Evolutionary conservation across 305 asterid species (phyloP), one percentile per base, ranked within the genome.

Genomic region (Coffea humblotiana): DNA sequence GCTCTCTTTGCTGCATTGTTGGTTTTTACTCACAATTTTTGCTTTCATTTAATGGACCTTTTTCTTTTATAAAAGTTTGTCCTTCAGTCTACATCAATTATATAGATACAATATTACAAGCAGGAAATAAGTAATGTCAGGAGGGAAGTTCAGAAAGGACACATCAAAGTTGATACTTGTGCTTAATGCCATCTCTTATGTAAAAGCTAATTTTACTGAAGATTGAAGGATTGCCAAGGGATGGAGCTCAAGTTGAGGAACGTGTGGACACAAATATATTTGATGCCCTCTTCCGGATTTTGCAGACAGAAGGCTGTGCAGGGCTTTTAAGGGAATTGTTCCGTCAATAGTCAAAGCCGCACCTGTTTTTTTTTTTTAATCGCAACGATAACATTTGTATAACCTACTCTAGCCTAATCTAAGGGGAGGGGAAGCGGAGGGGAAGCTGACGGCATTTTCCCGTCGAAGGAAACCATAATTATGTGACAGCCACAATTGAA

Each of bases 251-350:
- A 71, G 94, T 95, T 10, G 93, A 92, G 86, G 88, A 83, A 61
- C 88, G 48, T 6, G 92, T 97, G 13, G 92, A 93, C 82, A 90
- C 69, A 84, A 93, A 90, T 75, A 93, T 95, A 97, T 77, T 77
- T 0, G 96, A 93, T 70, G 97, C 90, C 77, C 88, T 95, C 10
- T 78, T 79, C 35, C 87, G 79, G 77, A 95, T 93, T 64, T 37
- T 87, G 75, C 87, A 74, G 3, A 75, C 81, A 3, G 99, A 95
- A 83, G 97, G 99, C 69, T 88, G 86, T 92, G 88, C 88, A 0
- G 97, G 99, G 21, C 96, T 95, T 19, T 95, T 51, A 95, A 95
- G 83, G 99, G 99, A 83, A 95, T 95, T 8, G 91, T 88, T 60
- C 99, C 99, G 1, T 95, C 99, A 3, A 85, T 93, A n/a, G 75